Evolutionary conservation across 768 basidiomycete genomes (phyloP).

Genomic region (Rickenella mellea): DNA sequence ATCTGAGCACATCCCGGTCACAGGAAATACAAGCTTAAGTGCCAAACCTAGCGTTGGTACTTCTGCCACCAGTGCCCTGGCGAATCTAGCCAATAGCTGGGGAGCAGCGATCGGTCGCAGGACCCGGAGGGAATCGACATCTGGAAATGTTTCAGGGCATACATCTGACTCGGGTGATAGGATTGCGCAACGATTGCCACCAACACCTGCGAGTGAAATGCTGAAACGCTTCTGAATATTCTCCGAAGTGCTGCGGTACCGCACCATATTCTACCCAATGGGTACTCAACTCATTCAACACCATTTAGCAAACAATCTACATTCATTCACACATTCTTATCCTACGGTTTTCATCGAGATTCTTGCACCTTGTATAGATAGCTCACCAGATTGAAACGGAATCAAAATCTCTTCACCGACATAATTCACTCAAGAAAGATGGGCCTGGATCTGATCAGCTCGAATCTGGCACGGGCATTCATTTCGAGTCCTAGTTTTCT

Average conservation of each 20-base stretch:
- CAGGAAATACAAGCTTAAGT: constrained; percentile 13
- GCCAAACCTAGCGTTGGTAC: constrained; percentile 18
- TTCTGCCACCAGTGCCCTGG: constrained; percentile 20
- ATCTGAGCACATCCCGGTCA: constrained; percentile 47
- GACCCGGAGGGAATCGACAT: constrained; percentile 25
- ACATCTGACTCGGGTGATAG: too few species aligned
- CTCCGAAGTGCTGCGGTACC: background rate
- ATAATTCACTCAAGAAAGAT: too few species aligned
- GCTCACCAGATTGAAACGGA: too few species aligned
- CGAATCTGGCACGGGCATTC: too few species aligned
- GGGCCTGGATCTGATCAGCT: too few species aligned
- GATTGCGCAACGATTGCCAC: constrained; percentile 18
- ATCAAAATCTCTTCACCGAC: too few species aligned
- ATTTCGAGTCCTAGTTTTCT: too few species aligned
- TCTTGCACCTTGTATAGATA: too few species aligned
- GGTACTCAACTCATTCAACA: background rate
- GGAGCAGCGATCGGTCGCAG: constrained; percentile 55
- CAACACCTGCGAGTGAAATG: constrained; percentile 30
- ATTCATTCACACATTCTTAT: constrained; percentile 5
- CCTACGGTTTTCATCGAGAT: too few species aligned
- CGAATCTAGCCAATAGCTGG: constrained; percentile 38
- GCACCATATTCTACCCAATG: too few species aligned
- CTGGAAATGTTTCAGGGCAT: too few species aligned
- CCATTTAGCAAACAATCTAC: constrained; percentile 23
- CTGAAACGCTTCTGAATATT: constrained; percentile 16